Conservation (phyloP, 306 rosid species). For the Lupinus albus region DNA sequence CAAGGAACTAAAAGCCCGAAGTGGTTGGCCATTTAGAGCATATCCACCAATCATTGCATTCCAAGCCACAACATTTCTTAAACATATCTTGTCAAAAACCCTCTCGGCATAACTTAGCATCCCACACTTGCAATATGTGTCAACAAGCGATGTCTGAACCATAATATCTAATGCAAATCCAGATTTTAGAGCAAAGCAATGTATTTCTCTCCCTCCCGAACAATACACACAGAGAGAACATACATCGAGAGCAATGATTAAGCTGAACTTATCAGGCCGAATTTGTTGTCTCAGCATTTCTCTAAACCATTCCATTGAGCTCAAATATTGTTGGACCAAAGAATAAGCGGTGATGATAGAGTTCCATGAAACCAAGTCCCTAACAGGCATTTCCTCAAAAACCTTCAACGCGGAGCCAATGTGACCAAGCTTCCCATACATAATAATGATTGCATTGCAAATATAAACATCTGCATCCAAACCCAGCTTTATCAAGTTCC, state of each 20-base stretch:
- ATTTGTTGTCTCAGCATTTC: constrained; percentile 50
- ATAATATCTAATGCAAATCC: constrained; percentile 50
- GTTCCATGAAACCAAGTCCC: constrained; percentile 62
- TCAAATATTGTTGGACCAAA: constrained; percentile 42
- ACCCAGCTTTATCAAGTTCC: constrained; percentile 52
- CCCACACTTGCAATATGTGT: constrained; percentile 58
- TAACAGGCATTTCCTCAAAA: constrained; percentile 49
- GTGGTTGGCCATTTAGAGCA: constrained; percentile 32
- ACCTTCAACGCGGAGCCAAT: constrained; percentile 38
- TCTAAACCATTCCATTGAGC: constrained; percentile 46
- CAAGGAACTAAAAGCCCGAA: constrained; percentile 45
- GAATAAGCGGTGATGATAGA: constrained; percentile 57
- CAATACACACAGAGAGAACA: constrained; percentile 47
- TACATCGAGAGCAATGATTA: constrained; percentile 48
- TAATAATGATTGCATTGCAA: constrained; percentile 51
- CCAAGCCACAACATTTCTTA: constrained; percentile 57
- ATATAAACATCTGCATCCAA: constrained; percentile 52
- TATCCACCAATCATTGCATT: constrained; percentile 62
- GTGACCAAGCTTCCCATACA: constrained; percentile 56
- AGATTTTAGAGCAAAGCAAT: constrained; percentile 50
- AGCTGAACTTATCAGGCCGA: constrained; percentile 50
- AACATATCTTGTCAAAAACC: constrained; percentile 46
- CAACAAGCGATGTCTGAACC: constrained; percentile 57
- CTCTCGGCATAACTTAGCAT: constrained; percentile 51
- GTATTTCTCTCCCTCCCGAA: constrained; percentile 51